Evolutionary conservation across 2,329 filamentous ascomycete genomes (phyloP).

Genomic region (Xylariaceae sp.): DNA sequence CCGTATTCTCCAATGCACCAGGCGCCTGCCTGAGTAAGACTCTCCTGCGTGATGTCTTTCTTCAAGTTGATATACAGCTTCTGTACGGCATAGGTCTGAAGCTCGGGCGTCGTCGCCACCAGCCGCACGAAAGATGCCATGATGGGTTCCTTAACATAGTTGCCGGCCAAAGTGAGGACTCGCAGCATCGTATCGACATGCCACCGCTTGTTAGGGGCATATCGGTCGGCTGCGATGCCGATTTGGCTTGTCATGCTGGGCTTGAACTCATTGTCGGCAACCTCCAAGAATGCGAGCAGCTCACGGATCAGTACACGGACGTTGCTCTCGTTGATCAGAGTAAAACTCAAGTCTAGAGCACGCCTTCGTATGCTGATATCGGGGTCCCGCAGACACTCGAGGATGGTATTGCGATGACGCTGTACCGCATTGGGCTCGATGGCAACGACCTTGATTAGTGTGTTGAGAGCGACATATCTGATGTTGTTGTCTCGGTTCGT

Average conservation of each 20-base stretch:
- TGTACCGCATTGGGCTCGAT: constrained; percentile 98
- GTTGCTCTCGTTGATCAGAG: constrained; percentile 93
- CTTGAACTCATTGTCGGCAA: constrained; percentile 98
- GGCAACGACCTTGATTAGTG: constrained; percentile 93
- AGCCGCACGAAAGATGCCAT: constrained; percentile 92
- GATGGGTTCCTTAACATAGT: constrained; percentile 97
- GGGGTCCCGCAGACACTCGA: constrained; percentile 91
- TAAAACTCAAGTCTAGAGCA: constrained; percentile 96
- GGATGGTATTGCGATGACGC: constrained; percentile 90
- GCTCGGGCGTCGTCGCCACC: constrained; percentile 86
- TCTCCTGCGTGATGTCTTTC: constrained; percentile 96
- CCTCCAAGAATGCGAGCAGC: constrained; percentile 88
- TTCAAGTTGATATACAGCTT: constrained; percentile 88
- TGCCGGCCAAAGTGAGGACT: constrained; percentile 86
- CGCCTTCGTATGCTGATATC: constrained; percentile 95
- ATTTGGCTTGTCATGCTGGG: constrained; percentile 98
- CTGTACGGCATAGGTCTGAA: constrained; percentile 94
- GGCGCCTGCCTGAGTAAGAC: constrained; percentile 81
- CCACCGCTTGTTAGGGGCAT: constrained; percentile 95
- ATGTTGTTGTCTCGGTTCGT: constrained; percentile 99
- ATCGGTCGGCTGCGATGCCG: constrained; percentile 91
- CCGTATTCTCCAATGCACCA: constrained; percentile 99
- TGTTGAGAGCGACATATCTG: constrained; percentile 94
- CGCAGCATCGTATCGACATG: constrained; percentile 97
- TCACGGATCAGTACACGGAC: constrained; percentile 90